Evolutionary conservation across 345 rosid species (phyloP).

Genomic region (Ceriops zippeliana): DNA sequence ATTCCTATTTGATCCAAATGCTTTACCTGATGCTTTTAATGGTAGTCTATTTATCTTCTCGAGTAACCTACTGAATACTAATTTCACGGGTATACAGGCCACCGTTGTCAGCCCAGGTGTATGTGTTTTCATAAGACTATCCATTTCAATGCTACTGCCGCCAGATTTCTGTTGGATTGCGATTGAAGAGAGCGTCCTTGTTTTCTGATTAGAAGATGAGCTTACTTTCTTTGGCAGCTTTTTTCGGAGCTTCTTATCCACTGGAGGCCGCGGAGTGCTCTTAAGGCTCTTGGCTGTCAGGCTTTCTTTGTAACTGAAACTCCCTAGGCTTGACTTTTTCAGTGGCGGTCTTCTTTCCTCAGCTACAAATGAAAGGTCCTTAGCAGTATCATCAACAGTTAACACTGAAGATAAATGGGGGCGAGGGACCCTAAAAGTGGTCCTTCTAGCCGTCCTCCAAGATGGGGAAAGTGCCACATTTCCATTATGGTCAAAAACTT

Average conservation of each 20-base stretch:
- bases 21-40: constrained; percentile 52
- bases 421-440: constrained; percentile 75
- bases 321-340: constrained; percentile 33
- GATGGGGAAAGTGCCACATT: constrained; percentile 54
- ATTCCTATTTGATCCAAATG: constrained; percentile 31
- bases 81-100: constrained; percentile 92
- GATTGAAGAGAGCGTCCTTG: constrained; percentile 78
- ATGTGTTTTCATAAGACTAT: constrained; percentile 61
- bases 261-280: constrained; percentile 39
- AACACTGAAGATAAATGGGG: constrained; percentile 44
- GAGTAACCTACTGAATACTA: constrained; percentile 93
- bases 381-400: constrained; percentile 38
- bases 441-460: constrained; percentile 94
- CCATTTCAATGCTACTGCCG: constrained; percentile 32
- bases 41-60: constrained; percentile 99
- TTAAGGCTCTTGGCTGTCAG: constrained; percentile 38
- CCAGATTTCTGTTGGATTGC: constrained; percentile 48
- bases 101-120: constrained; percentile 77
- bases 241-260: constrained; percentile 44
- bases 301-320: constrained; percentile 40
- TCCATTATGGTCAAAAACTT: constrained; percentile 47
- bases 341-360: constrained; percentile 42
- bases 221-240: constrained; percentile 53
- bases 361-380: constrained; percentile 29
- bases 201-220: constrained; percentile 66